A percentile compares a stretch with the other conserved stretches of the same genome.
These are phyloP conservation scores for Eucalyptus pumila DNA, from an alignment of 345 rosid genomes.

Conservation along the genomic window DNA sequence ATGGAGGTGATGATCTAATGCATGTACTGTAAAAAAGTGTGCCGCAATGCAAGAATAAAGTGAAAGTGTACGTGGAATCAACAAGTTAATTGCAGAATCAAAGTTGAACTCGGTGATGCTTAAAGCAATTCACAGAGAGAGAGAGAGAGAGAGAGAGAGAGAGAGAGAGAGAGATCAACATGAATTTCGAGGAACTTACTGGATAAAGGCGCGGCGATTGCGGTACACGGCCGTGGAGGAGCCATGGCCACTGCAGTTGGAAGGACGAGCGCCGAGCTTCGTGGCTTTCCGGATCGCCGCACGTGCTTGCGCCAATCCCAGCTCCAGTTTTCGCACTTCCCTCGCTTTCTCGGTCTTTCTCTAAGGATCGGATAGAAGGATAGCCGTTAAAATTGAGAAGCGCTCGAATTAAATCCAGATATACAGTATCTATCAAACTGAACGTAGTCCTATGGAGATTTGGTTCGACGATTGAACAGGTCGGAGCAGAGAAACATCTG, in stretches of 20 bases:
- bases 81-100: not conserved
- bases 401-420: not conserved
- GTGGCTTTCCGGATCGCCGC: constrained; percentile 45
- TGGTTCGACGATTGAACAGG: not conserved
- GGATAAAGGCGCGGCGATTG: constrained; percentile 46
- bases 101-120: not conserved
- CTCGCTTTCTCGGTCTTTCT: constrained; percentile 18
- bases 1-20: not conserved
- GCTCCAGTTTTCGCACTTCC: constrained; percentile 23
- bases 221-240: constrained; percentile 19
- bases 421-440: not conserved
- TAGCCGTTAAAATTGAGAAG: not conserved
- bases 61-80: not conserved
- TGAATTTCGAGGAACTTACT: constrained; percentile 11
- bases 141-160: not conserved
- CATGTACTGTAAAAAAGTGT: not conserved
- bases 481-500: not conserved
- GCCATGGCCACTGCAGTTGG: not conserved
- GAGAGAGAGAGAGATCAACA: not conserved
- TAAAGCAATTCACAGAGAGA: not conserved
- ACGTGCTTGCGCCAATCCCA: constrained; percentile 56
- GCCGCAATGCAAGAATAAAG: not conserved
- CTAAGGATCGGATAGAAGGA: not conserved
- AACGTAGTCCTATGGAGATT: not conserved
- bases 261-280: constrained; percentile 1